phyloP scores from a whole-genome alignment of 441 rosid genomes.

The Bocquillonia castaneifolia region DNA sequence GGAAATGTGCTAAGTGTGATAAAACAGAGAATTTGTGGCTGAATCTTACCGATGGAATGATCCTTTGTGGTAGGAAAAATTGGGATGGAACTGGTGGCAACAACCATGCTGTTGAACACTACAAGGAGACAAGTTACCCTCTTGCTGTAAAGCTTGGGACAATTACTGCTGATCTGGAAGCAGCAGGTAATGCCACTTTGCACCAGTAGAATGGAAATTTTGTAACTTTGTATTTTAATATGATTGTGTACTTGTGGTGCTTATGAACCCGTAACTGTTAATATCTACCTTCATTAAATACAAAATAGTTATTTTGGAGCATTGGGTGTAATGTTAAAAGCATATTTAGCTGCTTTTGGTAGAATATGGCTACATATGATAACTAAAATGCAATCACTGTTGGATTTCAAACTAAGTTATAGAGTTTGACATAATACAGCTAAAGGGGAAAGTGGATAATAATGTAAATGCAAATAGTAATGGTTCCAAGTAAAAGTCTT shows the following conservation, averaged over 20 bases:
- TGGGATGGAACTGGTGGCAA: constrained; percentile 99
- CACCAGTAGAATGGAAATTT: constrained; percentile 11
- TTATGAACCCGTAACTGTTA: background rate
- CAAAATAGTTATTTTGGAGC: background rate
- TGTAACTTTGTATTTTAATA: constrained; percentile 10
- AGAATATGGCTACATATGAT: background rate
- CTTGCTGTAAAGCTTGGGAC: constrained; percentile 97
- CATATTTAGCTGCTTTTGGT: background rate
- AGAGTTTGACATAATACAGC: background rate
- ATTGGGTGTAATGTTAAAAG: background rate
- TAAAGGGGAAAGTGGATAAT: background rate
- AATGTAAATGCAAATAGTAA: background rate
- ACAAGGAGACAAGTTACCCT: constrained; percentile 78
- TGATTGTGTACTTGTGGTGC: background rate
- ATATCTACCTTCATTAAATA: background rate
- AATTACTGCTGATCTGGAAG: constrained; percentile 87
- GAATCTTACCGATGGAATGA: constrained; percentile 92
- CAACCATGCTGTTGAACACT: constrained; percentile 86
- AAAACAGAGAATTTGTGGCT: constrained; percentile 89
- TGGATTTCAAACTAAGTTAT: background rate
- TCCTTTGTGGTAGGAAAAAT: constrained; percentile 86
- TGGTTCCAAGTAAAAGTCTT: background rate
- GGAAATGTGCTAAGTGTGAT: constrained; percentile 91
- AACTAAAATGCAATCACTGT: background rate
- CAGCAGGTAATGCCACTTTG: constrained; percentile 70